A percentile compares a stretch with the other conserved stretches of the same genome.
Evolutionary conservation across 345 rosid species (phyloP).

Genomic region (Melastoma malabathricum): DNA sequence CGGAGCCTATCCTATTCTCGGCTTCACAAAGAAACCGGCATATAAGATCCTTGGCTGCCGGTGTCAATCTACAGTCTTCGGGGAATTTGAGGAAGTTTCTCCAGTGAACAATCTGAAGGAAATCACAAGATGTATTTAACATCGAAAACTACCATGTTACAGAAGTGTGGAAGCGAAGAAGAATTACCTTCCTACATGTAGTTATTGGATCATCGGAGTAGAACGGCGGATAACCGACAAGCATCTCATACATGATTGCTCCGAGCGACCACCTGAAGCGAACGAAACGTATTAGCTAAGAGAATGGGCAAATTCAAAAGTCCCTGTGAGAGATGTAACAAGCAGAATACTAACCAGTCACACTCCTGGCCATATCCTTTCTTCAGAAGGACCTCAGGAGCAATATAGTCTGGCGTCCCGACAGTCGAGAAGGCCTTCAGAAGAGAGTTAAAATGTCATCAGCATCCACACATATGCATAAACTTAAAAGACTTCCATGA

Average conservation of each 20-base stretch:
- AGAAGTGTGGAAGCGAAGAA: neutral
- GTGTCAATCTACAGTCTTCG: constrained; percentile 55
- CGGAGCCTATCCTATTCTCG: constrained; percentile 80
- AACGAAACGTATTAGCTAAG: no score
- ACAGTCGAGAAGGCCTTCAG: constrained; percentile 92
- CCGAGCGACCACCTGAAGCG: constrained; percentile 89
- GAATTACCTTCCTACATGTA: constrained; percentile 80
- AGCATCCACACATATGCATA: no score
- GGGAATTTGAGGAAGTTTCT: constrained; percentile 81
- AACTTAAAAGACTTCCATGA: neutral
- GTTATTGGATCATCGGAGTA: constrained; percentile 88
- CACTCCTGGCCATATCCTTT: constrained; percentile 99
- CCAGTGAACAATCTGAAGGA: constrained; percentile 75
- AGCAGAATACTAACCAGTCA: constrained; percentile 67
- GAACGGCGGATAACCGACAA: constrained; percentile 94
- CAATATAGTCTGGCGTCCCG: constrained; percentile 94
- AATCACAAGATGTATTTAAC: no score
- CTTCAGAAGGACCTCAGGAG: constrained; percentile 92
- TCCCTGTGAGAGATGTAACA: constrained; percentile 1
- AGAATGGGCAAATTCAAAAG: neutral
- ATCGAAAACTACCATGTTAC: neutral
- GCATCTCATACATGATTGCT: constrained; percentile 97
- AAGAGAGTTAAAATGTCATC: neutral
- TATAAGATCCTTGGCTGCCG: constrained; percentile 80
- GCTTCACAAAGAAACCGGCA: constrained; percentile 77